Evolutionary conservation across 768 basidiomycete species (phyloP), one percentile per base, ranked within the genome.

Genomic region (Boletus eberwhitei): DNA sequence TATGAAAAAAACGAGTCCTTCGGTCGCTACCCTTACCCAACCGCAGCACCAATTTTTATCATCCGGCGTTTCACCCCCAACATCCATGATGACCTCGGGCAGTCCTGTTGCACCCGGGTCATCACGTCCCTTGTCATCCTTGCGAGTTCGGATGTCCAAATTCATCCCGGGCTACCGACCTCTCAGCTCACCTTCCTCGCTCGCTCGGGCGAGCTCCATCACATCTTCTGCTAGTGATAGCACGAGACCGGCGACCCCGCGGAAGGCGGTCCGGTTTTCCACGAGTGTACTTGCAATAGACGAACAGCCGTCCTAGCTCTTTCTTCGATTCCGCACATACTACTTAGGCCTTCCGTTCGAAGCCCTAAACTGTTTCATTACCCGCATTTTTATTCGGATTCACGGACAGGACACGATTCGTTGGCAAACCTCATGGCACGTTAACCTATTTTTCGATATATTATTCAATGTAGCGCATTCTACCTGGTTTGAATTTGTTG

Each of bases 231-330:
- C 64, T 31, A 70, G 68, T 46, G 64, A 71, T 45, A 70, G 67
- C 24, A 69, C 70, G 2, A 74, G 78, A 58, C 71, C 75, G 5
- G 64, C 70, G 17, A 80, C 76, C 0, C 79, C 76, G 17, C 80
- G 79, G 58, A 86, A 86, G 64, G 81, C 79, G 2, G 84, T 86
- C 36, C 78, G 84, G 45, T 86, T 86, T 67, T 80, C 80, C n/a
- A 72, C 75, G 24, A 74, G 77, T 57, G 70, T 74, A 47, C 68
- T 69, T 44, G 73, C 63, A 34, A 59, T 66, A 44, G 60, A 65
- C 52, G 52, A 68, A 40, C 61, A 43, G 32, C 39, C 54, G 13
- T 52, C 57, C n/a, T 65, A 63, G 54, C 43, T 24, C n/a, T 54
- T 41, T 42, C 29, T 36, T 40, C 44, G 39, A 21, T 38, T 38